A percentile compares a stretch with the other conserved stretches of the same genome.
Conservation (phyloP, 345 rosid genomes). For the Syzygium aromaticum region DNA sequence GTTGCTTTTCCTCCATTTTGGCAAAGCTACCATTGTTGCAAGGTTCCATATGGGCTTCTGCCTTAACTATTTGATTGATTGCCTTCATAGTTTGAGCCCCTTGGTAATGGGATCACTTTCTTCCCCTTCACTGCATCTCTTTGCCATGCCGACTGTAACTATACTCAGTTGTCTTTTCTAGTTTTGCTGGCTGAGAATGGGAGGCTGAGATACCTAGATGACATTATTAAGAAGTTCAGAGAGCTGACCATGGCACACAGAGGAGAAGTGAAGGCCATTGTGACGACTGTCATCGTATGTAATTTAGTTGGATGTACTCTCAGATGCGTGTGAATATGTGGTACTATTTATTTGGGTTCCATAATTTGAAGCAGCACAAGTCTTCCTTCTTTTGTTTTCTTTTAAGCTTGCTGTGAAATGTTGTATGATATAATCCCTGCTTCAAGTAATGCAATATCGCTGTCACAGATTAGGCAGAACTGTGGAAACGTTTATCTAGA, state of each 20-base stretch:
- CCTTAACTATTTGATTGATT: neutral
- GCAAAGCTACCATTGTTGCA: neutral
- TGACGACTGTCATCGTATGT: constrained; percentile 82
- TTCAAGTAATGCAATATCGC: neutral
- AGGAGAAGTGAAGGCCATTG: constrained; percentile 72
- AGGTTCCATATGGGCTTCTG: neutral
- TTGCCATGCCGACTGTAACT: neutral
- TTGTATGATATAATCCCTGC: neutral
- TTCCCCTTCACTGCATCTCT: neutral
- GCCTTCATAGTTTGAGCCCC: neutral
- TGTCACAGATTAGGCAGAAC: neutral
- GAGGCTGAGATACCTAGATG: constrained; percentile 55
- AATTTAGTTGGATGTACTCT: neutral
- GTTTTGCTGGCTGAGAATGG: constrained; percentile 79
- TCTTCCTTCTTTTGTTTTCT: neutral
- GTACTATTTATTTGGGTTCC: neutral
- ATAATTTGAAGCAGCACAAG: neutral
- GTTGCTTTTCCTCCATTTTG: neutral
- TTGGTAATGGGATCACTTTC: neutral
- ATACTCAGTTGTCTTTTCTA: constrained; percentile 7
- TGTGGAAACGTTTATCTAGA: neutral
- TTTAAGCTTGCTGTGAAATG: neutral
- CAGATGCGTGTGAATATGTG: neutral
- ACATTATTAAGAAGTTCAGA: constrained; percentile 50
- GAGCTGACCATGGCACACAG: constrained; percentile 80